Evolutionary conservation across 1,139 yeast species (phyloP), one percentile per base, ranked within the genome.

Genomic region (Hyphopichia fennica): DNA sequence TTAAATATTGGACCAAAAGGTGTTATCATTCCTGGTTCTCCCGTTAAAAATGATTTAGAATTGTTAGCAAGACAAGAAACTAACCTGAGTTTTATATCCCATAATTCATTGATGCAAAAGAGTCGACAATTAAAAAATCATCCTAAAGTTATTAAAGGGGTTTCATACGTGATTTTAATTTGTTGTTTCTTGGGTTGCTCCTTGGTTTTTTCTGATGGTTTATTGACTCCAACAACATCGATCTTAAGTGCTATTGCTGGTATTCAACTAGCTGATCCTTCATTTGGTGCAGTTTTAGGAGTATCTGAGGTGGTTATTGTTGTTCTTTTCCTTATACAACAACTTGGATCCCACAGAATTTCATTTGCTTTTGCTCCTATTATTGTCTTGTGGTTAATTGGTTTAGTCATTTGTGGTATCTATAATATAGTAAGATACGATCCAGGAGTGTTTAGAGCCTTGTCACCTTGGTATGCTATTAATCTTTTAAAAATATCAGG

Each of bases 191-290:
- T 77, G 35, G 85, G 84, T 3, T 77, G 83, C 53, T 63, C 82
- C 0, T 62, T 81, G 51, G 80, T 80, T 17, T 63, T 80, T 37
- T 73, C 82, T 3, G 85, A 81, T 58, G 85, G 85, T 6, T 60
- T 81, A 44, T 65, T 81, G 47, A 81, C 85, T 3, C 85, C 86
- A 22, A 79, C 84, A 2, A 78, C 83, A 3, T 79, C 84, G 1
- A 81, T 81, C 1, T 65, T 80, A 42, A 72, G 79, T 46, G 81
- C 84, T 1, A 54, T 74, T 31, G 69, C 69, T 2, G 80, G 79
- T 35, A 71, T 79, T 34, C 70, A 72, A 39, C 67, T 75, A 14
- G 78, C 81, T 4, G 60, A 62, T 23, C 76, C 77, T 2, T 53
- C 60, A 13, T 70, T 74, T 47, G 40, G 46, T 32, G 45, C 45